Conservation (phyloP, 108 stramenopile genomes). For the Craspedostauros australis region DNA sequence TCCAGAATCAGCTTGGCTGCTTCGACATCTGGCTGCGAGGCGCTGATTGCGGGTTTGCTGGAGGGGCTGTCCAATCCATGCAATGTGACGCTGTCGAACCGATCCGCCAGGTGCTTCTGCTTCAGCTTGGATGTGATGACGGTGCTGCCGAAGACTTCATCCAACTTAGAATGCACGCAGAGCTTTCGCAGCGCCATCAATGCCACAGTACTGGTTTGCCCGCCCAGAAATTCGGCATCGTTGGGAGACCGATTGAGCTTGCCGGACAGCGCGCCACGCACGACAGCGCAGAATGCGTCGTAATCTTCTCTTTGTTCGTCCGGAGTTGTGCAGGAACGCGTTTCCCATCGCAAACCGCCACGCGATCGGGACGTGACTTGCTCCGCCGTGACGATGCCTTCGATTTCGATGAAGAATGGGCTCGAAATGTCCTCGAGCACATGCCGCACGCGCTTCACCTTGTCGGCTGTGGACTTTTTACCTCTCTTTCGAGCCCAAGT, state of each 20-base stretch:
- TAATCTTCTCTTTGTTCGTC: slow-evolving; percentile 36
- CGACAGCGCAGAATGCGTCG: slow-evolving; percentile 33
- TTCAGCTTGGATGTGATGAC: too few species aligned
- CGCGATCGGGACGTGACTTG: neutral
- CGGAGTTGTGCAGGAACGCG: slow-evolving; percentile 35
- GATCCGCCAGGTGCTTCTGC: too few species aligned
- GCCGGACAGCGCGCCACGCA: slow-evolving; percentile 37
- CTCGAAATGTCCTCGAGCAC: slow-evolving; percentile 7
- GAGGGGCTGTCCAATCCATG: neutral
- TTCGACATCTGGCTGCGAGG: slow-evolving; percentile 48
- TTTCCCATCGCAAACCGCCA: slow-evolving; percentile 24
- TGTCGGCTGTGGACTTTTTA: slow-evolving; percentile 10
- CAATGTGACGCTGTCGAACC: too few species aligned
- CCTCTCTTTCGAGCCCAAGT: slow-evolving; percentile 25
- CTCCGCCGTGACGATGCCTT: too few species aligned
- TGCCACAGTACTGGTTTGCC: too few species aligned
- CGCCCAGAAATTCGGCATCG: too few species aligned
- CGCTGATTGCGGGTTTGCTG: slow-evolving; percentile 2
- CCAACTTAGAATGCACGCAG: too few species aligned
- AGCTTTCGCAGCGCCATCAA: too few species aligned
- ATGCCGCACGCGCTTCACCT: slow-evolving; percentile 5
- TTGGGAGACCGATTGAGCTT: too few species aligned
- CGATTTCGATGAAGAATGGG: slow-evolving; percentile 7
- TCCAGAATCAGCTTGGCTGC: slow-evolving; percentile 32
- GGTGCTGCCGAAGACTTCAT: too few species aligned